These are phyloP conservation scores for Batrachochytrium dendrobatidis DNA, from an alignment of 371 early-diverging fungal species.

Conservation along the genomic window DNA sequence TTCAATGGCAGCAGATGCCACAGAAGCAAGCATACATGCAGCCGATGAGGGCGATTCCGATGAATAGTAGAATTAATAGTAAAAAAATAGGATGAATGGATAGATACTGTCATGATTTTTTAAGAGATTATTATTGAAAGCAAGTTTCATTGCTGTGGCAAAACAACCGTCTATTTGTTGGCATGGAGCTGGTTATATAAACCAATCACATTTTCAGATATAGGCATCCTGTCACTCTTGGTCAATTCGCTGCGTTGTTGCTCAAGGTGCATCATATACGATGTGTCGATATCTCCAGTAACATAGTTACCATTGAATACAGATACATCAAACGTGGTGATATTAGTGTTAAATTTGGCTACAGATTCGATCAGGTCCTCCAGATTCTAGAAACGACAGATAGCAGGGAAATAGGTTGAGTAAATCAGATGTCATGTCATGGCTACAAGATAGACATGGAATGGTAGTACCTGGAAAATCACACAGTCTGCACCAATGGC, in stretches of 20 bases:
- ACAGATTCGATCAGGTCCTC: slow-evolving; percentile 72
- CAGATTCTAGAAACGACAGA: slow-evolving; percentile 36
- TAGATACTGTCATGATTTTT: no score
- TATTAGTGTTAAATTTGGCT: slow-evolving; percentile 71
- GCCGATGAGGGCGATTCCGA: slow-evolving; percentile 8
- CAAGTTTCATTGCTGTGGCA: no score
- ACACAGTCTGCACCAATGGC: slow-evolving; percentile 89
- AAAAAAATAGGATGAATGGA: no score
- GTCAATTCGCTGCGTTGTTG: slow-evolving; percentile 4
- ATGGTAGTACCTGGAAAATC: slow-evolving; percentile 62
- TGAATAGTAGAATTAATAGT: slow-evolving; percentile 1
- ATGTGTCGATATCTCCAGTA: slow-evolving; percentile 71
- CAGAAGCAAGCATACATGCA: slow-evolving; percentile 6
- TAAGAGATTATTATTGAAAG: no score
- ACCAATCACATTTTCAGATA: slow-evolving; percentile 10
- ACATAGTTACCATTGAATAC: slow-evolving; percentile 92
- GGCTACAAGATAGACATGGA: neutral
- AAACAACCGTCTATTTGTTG: no score
- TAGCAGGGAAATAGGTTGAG: no score
- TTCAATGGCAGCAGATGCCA: neutral
- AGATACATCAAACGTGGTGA: slow-evolving; percentile 82
- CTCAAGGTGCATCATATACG: slow-evolving; percentile 56
- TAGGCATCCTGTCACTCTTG: slow-evolving; percentile 1
- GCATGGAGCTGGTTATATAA: slow-evolving; percentile 4
- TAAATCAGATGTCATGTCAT: neutral